Evolutionary conservation across 2,329 filamentous ascomycete genomes (phyloP), one percentile per base, ranked within the genome.

Genomic region (Xylaria sp.): DNA sequence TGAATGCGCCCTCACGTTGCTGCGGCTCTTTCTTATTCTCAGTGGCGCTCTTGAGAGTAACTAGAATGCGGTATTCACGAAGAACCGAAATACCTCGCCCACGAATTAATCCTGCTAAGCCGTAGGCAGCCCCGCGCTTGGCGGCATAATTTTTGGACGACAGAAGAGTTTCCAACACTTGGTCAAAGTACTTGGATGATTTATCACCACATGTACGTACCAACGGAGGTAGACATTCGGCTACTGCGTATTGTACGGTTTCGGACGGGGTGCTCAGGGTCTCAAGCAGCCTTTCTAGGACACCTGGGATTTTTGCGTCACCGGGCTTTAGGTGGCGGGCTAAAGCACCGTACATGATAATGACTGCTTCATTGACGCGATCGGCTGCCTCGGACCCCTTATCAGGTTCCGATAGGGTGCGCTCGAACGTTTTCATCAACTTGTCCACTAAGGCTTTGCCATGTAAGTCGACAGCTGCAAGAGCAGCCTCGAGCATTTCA

Each of bases 181-280:
- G 87, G 66, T 94, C 88, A 64, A 97, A 89, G 78, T 98, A 98
- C 58, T 90, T 89, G 41, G 90, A 88, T 2, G 92, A 90, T 76
- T 95, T 92, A 69, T 94, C 89, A 37, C 88, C 88, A 56, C 92
- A 95, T 2, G 93, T 91, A 67, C 89, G 90, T 39, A 99, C 90
- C n/a, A 99, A 86, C 1, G 96, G 94, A 15, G 96, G 95, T 25
- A 99, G 84, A 76, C 96, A 99, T 77, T 96, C 93, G 3, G 97
- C 94, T 67, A 98, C 94, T 56, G 96, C 96, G 78, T 96, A 98
- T 80, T 99, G 96, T 1, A 99, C 96, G 18, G 93, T 94, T 81
- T 99, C 96, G 0, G 96, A 98, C 34, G 96, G 96, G 13, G 95
- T 98, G 79, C 92, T 96, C 54, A 99, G 85, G 7, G 97, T 98